Percentiles rank a stretch among this genome's conserved stretches.
These are phyloP conservation scores for Aspergillus neoniger DNA, from an alignment of 2,329 filamentous ascomycete genomes.

Conservation along the genomic window DNA sequence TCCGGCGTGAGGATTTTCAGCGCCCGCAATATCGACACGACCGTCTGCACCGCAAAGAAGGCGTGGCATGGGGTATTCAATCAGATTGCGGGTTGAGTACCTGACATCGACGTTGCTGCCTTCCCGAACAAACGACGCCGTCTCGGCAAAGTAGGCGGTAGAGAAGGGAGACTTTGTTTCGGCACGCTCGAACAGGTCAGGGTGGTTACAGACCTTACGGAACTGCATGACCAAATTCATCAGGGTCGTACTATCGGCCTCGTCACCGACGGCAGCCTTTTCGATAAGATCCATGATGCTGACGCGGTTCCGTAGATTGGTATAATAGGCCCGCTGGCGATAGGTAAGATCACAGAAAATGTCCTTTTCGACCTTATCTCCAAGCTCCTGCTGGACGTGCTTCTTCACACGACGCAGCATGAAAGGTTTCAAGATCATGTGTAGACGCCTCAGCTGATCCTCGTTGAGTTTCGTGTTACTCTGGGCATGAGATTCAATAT, in stretches of 20 bases:
- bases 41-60: slow-evolving; percentile 81
- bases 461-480: slow-evolving; percentile 99
- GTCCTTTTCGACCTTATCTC: slow-evolving; percentile 97
- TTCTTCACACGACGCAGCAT: slow-evolving; percentile 99
- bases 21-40: slow-evolving; percentile 71
- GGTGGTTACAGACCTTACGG: slow-evolving; percentile 98
- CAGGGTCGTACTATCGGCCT: slow-evolving; percentile 89
- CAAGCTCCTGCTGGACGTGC: slow-evolving; percentile 97
- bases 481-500: slow-evolving; percentile 94
- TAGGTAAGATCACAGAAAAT: slow-evolving; percentile 97
- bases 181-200: slow-evolving; percentile 92
- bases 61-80: slow-evolving; percentile 80
- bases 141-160: slow-evolving; percentile 86
- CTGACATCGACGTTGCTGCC: slow-evolving; percentile 75
- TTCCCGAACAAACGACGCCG: slow-evolving; percentile 90
- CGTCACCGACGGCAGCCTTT: slow-evolving; percentile 90
- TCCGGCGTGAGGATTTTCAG: slow-evolving; percentile 72
- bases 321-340: slow-evolving; percentile 90
- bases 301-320: slow-evolving; percentile 91
- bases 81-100: slow-evolving; percentile 84
- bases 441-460: slow-evolving; percentile 91
- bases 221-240: slow-evolving; percentile 99
- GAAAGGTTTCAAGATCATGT: slow-evolving; percentile 99
- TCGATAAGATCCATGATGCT: slow-evolving; percentile 98
- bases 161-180: slow-evolving; percentile 87